Evolutionary conservation across 1,284 basidiomycete genomes (phyloP).

Genomic region (Rhodotorula sp.): DNA sequence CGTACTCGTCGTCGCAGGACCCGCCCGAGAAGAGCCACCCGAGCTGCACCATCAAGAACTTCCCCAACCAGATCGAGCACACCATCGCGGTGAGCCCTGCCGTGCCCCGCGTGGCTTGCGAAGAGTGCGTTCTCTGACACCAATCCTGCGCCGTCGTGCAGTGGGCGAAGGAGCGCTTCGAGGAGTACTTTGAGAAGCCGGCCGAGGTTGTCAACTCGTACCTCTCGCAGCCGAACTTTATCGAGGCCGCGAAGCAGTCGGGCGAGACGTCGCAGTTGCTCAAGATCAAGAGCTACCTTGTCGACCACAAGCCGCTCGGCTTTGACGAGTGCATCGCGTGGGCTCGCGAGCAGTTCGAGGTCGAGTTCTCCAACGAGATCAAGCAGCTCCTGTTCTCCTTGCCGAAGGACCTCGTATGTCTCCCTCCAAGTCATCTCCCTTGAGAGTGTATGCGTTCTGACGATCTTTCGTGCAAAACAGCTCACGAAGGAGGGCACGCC

Average conservation of each 20-base stretch:
- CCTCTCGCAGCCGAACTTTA: conserved; percentile 92
- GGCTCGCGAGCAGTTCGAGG: conserved; percentile 95
- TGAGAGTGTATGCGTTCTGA: no score
- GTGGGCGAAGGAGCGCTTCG: conserved; percentile 95
- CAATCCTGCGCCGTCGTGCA: conserved; percentile 47
- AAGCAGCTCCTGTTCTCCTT: conserved; percentile 89
- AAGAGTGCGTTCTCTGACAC: neutral
- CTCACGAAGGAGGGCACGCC: conserved; percentile 45
- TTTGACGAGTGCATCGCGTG: conserved; percentile 98
- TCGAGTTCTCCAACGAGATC: conserved; percentile 91
- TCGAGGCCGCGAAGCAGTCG: conserved; percentile 73
- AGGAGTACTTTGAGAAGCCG: conserved; percentile 90
- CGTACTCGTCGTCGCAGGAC: conserved; percentile 97
- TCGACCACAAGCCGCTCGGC: conserved; percentile 86
- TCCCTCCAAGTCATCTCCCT: neutral
- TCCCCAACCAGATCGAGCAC: conserved; percentile 97
- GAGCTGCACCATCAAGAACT: conserved; percentile 98
- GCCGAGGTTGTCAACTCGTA: conserved; percentile 94
- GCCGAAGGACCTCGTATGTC: conserved; percentile 76
- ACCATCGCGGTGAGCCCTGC: conserved; percentile 77
- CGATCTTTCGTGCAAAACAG: conserved; percentile 13
- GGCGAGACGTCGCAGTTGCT: conserved; percentile 88
- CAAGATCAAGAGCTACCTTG: conserved; percentile 87
- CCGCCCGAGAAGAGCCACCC: conserved; percentile 98
- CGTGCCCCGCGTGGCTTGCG: neutral